Percentiles rank a stretch among this genome's conserved stretches.
Conservation (phyloP, 148 eudicot species). For the Linanthus parryae region DNA sequence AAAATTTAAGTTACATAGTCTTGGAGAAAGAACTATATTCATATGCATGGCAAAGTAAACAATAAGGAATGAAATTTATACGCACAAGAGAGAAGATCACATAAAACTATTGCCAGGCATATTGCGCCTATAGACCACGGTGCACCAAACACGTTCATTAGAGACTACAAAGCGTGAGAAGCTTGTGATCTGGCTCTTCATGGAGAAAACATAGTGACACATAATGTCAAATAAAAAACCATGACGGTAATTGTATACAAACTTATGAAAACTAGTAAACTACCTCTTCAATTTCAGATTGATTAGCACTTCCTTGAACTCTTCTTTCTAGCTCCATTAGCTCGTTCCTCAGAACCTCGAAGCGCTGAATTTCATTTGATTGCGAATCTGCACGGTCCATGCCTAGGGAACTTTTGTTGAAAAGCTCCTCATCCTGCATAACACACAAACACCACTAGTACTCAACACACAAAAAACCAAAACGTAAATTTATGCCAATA, state of each 20-base stretch:
- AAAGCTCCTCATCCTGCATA: constrained; percentile 44
- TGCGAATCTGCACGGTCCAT: constrained; percentile 30
- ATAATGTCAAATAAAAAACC: not conserved
- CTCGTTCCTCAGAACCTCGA: constrained; percentile 84
- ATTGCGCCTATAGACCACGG: too few species aligned
- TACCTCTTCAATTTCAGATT: constrained; percentile 67
- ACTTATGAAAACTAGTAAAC: not conserved
- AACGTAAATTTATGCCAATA: too few species aligned
- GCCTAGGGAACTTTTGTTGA: constrained; percentile 17
- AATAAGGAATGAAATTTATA: too few species aligned
- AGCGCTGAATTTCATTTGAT: constrained; percentile 72
- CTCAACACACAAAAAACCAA: too few species aligned
- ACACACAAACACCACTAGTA: not conserved
- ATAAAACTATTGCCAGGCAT: too few species aligned
- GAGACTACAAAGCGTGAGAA: too few species aligned
- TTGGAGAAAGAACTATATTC: too few species aligned
- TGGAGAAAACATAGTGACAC: not conserved
- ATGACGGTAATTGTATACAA: not conserved
- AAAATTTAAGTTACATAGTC: too few species aligned
- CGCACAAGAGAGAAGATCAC: too few species aligned
- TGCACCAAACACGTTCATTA: too few species aligned
- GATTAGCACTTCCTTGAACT: constrained; percentile 70
- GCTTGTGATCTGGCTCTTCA: too few species aligned
- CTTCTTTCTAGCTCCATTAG: constrained; percentile 86
- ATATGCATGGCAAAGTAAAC: too few species aligned